A percentile compares a stretch with the other conserved stretches of the same genome.
phyloP scores from a whole-genome alignment of 768 basidiomycete species.

The Boletus fagicola region DNA sequence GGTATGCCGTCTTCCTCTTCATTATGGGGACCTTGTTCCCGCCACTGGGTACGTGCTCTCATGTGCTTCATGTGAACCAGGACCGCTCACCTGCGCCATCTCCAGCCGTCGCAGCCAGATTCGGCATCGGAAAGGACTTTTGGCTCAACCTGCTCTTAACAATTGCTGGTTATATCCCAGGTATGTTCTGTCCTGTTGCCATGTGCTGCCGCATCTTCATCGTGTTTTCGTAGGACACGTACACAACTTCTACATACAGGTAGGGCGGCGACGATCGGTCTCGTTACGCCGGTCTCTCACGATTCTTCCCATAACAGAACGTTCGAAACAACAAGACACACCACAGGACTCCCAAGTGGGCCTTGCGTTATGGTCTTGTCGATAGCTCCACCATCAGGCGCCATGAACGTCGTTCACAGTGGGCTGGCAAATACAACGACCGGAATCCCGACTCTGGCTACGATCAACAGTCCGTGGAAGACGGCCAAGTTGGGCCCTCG shows the following conservation, averaged over 20 bases:
- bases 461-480: conserved; percentile 70
- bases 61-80: neutral
- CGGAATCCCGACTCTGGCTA: conserved; percentile 67
- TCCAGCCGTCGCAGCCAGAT: conserved; percentile 87
- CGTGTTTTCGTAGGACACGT: conserved; percentile 58
- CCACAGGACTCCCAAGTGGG: conserved; percentile 94
- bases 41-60: conserved; percentile 65
- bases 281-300: conserved; percentile 1
- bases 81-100: conserved; percentile 3
- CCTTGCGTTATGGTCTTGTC: conserved; percentile 84
- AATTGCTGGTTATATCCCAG: conserved; percentile 89
- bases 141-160: conserved; percentile 86
- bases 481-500: conserved; percentile 60
- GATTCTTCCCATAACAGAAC: conserved; percentile 51
- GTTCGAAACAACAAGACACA: conserved; percentile 94
- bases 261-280: conserved; percentile 25
- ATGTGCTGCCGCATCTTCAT: conserved; percentile 3
- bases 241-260: conserved; percentile 94
- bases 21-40: conserved; percentile 89
- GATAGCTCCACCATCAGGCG: conserved; percentile 76
- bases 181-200: conserved; percentile 36
- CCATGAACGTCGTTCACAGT: conserved; percentile 77
- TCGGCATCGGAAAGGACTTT: conserved; percentile 89
- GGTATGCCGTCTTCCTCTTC: conserved; percentile 77
- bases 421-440: conserved; percentile 86